Conservation (phyloP, 1,284 basidiomycete species). For the Cutaneotrichosporon sp. region DNA sequence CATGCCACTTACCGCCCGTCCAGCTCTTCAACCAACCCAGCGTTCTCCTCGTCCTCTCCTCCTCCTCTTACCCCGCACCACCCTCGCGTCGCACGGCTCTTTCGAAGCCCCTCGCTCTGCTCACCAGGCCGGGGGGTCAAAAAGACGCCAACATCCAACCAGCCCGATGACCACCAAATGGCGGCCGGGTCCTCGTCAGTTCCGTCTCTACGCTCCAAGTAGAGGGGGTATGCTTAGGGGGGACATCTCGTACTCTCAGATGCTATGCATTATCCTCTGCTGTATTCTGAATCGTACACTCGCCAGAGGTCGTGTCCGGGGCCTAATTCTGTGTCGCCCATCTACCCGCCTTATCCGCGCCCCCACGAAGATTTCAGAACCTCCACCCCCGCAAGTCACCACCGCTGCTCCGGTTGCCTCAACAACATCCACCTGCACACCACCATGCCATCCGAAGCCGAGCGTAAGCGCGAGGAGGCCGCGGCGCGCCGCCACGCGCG, state of each 20-base stretch:
- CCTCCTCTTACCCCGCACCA: no score
- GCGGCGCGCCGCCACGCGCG: conserved; percentile 27
- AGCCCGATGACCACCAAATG: conserved; percentile 2
- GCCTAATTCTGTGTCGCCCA: no score
- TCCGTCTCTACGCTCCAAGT: conserved; percentile 32
- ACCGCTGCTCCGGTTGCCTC: no score
- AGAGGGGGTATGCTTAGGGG: conserved; percentile 49
- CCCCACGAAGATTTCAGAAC: no score
- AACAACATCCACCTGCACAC: neutral
- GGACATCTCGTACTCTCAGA: conserved; percentile 24
- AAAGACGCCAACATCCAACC: conserved; percentile 44
- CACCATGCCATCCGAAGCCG: neutral
- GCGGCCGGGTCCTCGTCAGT: conserved; percentile 39
- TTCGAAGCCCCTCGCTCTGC: conserved; percentile 53
- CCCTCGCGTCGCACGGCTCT: conserved; percentile 35
- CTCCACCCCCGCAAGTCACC: no score
- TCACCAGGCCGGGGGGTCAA: conserved; percentile 50
- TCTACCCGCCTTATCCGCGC: no score
- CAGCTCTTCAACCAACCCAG: no score
- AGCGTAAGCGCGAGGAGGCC: conserved; percentile 19
- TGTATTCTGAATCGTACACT: no score
- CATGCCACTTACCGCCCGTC: no score
- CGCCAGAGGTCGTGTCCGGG: no score
- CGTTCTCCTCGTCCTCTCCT: no score
- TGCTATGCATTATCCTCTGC: neutral